Percentiles rank a stretch among this genome's conserved stretches.
Conservation (phyloP, 257 asterid species). For the Lavandula angustifolia region DNA sequence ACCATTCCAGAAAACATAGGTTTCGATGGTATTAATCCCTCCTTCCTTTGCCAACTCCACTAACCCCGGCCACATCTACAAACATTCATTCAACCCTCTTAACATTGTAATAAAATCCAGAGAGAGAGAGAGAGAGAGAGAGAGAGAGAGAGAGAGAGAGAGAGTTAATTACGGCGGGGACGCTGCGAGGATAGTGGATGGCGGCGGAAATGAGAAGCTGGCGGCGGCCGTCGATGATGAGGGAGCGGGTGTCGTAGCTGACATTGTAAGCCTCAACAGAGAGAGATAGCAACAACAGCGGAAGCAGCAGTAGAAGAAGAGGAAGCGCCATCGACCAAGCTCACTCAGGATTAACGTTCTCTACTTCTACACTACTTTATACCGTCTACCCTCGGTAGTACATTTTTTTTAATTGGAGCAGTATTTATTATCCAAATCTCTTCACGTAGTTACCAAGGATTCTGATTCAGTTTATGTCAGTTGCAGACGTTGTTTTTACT, state of each 20-base stretch:
- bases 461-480: neutral
- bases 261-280: constrained; percentile 56
- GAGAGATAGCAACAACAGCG: constrained; percentile 11
- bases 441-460: neutral
- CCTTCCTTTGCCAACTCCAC: constrained; percentile 85
- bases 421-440: neutral
- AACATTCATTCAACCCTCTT: neutral
- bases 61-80: constrained; percentile 91
- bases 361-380: neutral
- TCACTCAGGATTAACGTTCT: neutral
- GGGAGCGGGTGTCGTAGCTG: constrained; percentile 74
- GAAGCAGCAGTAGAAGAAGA: neutral
- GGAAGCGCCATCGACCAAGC: neutral
- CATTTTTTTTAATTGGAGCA: no score
- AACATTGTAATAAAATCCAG: neutral
- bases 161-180: constrained; percentile 62
- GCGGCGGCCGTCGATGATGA: constrained; percentile 82
- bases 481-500: no score
- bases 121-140: neutral
- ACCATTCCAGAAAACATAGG: constrained; percentile 94
- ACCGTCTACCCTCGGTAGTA: neutral
- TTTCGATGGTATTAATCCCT: constrained; percentile 78
- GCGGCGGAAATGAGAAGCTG: constrained; percentile 83
- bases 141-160: neutral
- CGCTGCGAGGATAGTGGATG: constrained; percentile 95